phyloP scores from a whole-genome alignment of 345 rosid genomes.

The Populus euphratica region DNA sequence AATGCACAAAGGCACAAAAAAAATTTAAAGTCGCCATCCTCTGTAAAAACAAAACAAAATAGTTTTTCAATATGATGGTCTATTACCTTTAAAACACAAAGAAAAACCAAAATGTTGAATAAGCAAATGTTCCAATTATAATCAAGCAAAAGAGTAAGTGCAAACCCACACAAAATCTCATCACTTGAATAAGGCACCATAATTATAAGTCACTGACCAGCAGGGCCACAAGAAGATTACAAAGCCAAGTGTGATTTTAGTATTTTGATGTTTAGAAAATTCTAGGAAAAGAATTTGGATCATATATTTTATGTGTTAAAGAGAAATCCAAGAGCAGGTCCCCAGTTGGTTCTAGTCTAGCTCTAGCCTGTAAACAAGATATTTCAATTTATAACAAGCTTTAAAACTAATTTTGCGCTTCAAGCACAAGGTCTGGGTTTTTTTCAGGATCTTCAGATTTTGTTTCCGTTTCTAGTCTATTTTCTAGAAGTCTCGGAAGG shows the following conservation, averaged over 20 bases:
- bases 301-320: background rate
- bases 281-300: background rate
- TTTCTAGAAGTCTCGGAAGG: too few relatives aligned
- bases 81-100: background rate
- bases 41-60: background rate
- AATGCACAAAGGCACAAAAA: background rate
- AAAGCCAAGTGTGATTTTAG: background rate
- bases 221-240: background rate
- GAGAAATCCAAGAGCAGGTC: background rate
- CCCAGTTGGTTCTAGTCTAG: background rate
- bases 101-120: background rate
- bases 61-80: background rate
- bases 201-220: background rate
- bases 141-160: background rate
- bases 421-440: background rate
- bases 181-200: background rate
- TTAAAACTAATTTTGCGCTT: background rate
- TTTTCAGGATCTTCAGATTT: background rate
- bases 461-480: background rate
- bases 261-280: background rate
- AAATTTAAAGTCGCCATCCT: background rate
- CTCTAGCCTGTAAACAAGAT: background rate
- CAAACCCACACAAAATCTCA: background rate
- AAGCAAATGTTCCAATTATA: background rate
- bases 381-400: background rate